A percentile compares a stretch with the other conserved stretches of the same genome.
Conservation (phyloP, 2,329 filamentous ascomycete genomes). For the Apiospora malaysiana region DNA sequence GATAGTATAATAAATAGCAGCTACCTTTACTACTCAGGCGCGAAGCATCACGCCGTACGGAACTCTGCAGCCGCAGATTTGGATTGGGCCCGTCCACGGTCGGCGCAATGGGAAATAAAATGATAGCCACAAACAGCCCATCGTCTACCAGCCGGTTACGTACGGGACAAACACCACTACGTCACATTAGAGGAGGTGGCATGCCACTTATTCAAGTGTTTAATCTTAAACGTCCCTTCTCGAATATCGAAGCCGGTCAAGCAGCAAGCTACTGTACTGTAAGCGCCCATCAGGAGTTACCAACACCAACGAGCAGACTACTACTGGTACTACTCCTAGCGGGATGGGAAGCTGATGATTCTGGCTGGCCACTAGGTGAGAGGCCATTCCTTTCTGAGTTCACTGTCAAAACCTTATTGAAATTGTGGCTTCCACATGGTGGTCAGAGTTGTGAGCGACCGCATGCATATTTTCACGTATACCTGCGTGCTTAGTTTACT, state of each 20-base stretch:
- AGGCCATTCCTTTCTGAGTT: slow-evolving; percentile 13
- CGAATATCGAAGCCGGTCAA: not conserved
- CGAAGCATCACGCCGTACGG: not conserved
- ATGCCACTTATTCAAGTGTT: slow-evolving; percentile 6
- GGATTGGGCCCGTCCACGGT: not conserved
- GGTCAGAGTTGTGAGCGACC: slow-evolving; percentile 2
- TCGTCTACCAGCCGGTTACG: not conserved
- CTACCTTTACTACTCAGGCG: not conserved
- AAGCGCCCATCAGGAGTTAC: not conserved
- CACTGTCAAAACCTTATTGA: slow-evolving; percentile 21
- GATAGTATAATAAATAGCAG: not conserved
- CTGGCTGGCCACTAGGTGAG: not conserved
- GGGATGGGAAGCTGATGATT: not conserved
- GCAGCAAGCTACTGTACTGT: too few relatives aligned
- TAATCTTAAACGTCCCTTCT: not conserved
- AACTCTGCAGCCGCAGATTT: not conserved
- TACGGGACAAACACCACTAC: not conserved
- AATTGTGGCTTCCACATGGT: slow-evolving; percentile 26
- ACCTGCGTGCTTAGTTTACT: too few relatives aligned
- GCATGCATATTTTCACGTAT: too few relatives aligned
- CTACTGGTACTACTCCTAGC: not conserved
- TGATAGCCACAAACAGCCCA: not conserved
- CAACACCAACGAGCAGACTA: not conserved
- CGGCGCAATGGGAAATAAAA: not conserved
- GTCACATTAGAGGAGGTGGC: not conserved